Percentiles rank a stretch among this genome's conserved stretches.
These are phyloP conservation scores for Ceraceosorus guamensis DNA, from an alignment of 1,284 basidiomycete genomes.

Conservation along the genomic window DNA sequence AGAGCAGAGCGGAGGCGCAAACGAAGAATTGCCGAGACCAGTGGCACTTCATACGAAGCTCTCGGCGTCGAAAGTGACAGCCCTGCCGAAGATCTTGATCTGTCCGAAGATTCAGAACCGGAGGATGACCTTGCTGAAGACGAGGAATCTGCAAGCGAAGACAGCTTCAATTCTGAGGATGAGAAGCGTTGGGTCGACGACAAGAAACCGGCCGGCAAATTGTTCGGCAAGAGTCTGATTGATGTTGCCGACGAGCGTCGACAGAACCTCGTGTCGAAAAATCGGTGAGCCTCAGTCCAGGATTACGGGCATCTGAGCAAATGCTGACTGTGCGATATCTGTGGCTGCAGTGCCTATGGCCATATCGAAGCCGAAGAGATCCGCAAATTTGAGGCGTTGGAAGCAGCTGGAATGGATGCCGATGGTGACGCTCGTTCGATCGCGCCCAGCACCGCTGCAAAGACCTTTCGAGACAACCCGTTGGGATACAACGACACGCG, in stretches of 20 bases:
- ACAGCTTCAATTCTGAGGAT: constrained; percentile 8
- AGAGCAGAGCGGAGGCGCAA: constrained; percentile 26
- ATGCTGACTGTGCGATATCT: background rate
- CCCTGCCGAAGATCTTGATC: constrained; percentile 35
- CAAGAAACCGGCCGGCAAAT: constrained; percentile 35
- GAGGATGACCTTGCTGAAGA: constrained; percentile 10
- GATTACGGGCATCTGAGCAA: background rate
- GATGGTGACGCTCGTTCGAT: constrained; percentile 2
- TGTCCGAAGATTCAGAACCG: constrained; percentile 17
- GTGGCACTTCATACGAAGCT: constrained; percentile 25
- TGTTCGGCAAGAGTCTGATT: constrained; percentile 43
- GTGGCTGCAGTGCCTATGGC: constrained; percentile 28
- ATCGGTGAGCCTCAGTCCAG: constrained; percentile 7
- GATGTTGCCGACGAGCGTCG: constrained; percentile 26
- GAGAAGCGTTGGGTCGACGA: constrained; percentile 15
- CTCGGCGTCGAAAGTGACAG: constrained; percentile 36
- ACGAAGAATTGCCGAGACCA: constrained; percentile 19
- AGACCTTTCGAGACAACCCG: constrained; percentile 33
- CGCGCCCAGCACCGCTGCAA: constrained; percentile 22
- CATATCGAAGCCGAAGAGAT: constrained; percentile 31
- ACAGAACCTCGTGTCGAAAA: constrained; percentile 18
- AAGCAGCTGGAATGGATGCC: background rate
- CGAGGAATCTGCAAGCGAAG: constrained; percentile 14
- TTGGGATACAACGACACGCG: constrained; percentile 41
- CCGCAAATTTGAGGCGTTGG: constrained; percentile 1